These are phyloP conservation scores for Russula olivacea DNA, from an alignment of 768 basidiomycete species.

Conservation along the genomic window DNA sequence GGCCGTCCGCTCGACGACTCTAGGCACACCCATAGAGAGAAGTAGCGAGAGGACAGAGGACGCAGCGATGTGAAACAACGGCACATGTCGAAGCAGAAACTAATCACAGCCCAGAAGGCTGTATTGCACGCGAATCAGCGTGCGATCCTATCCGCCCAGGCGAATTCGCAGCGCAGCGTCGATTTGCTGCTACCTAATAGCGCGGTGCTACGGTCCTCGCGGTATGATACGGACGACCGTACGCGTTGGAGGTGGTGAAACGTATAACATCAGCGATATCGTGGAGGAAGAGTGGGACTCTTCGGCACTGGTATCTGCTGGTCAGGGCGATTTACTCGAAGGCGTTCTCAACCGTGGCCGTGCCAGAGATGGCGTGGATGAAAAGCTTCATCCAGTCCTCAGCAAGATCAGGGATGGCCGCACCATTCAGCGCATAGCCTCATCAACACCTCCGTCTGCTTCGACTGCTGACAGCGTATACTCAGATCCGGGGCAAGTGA, in stretches of 20 bases:
- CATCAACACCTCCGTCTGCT: slow-evolving; percentile 26
- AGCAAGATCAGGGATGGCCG: slow-evolving; percentile 68
- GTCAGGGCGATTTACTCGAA: slow-evolving; percentile 60
- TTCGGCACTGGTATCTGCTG: slow-evolving; percentile 29
- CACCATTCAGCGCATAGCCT: slow-evolving; percentile 31
- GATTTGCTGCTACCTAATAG: slow-evolving; percentile 85
- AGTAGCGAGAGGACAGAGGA: no score
- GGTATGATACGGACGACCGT: slow-evolving; percentile 60
- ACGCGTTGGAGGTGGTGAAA: slow-evolving; percentile 91
- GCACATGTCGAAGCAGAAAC: slow-evolving; percentile 67
- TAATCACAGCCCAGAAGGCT: slow-evolving; percentile 90
- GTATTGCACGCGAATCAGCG: slow-evolving; percentile 80
- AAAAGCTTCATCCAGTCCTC: slow-evolving; percentile 68
- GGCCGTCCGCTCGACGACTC: no score
- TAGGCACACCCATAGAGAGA: no score
- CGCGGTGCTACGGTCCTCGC: slow-evolving; percentile 77
- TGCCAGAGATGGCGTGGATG: slow-evolving; percentile 52
- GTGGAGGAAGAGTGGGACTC: slow-evolving; percentile 80
- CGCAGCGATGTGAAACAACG: slow-evolving; percentile 40
- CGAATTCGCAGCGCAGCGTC: slow-evolving; percentile 80
- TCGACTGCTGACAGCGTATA: slow-evolving; percentile 31
- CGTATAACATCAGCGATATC: slow-evolving; percentile 89
- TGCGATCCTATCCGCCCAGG: slow-evolving; percentile 77
- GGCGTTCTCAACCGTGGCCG: slow-evolving; percentile 48
- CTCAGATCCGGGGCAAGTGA: slow-evolving; percentile 58